Base-by-base conservation (phyloP, 352 stramenopile species). In the Pythium plurisporium region DNA sequence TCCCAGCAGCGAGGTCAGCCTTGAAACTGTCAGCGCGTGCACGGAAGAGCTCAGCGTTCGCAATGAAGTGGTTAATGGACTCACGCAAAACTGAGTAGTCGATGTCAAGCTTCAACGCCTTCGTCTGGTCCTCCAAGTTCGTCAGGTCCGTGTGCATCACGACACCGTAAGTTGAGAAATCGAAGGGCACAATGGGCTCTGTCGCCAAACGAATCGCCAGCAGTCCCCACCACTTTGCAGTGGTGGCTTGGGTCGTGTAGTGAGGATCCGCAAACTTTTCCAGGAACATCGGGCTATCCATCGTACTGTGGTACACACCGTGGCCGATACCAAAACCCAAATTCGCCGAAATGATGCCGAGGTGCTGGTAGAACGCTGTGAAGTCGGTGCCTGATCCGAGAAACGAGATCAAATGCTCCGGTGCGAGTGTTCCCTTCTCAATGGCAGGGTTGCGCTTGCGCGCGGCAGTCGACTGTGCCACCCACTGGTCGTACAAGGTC, bases 321-420 rank as follows among this genome's bases (percentile, higher is more conserved):
- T 94, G 65, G 10, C 38, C 66, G 17, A 67, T 27, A 8, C 44
- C 51, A 48, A 90, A 92, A 7, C 46, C 65, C 45, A 95, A 69
- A 56, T 94, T 84, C 9, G 87, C 73, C 9, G 75, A 91, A 23
- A 85, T 79, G 50, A 96, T 92, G 26, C 88, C 88, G 27, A 96
- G 62, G 53, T 94, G 81, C 61, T 93, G 77, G 54, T 95, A 80
- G 55, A 95, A 96, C 0, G 83, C 76, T 37, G 85, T 91, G 63
- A 86, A 93, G 57, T 91, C 83, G 0, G 75, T 82, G n/a, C 80
- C 83, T 1, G 74, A 80, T 3, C 83, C 81, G 11, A 93, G 59
- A 22, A 84, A 74, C 20, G 71, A 64, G 49, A 92, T 70, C 12
- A 85, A 41, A 43, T 85, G 68, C 19, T 82, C 73, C 2, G 75